Conservation (phyloP, 208 protist genomes). For the Acanthamoeba culbertsoni region DNA sequence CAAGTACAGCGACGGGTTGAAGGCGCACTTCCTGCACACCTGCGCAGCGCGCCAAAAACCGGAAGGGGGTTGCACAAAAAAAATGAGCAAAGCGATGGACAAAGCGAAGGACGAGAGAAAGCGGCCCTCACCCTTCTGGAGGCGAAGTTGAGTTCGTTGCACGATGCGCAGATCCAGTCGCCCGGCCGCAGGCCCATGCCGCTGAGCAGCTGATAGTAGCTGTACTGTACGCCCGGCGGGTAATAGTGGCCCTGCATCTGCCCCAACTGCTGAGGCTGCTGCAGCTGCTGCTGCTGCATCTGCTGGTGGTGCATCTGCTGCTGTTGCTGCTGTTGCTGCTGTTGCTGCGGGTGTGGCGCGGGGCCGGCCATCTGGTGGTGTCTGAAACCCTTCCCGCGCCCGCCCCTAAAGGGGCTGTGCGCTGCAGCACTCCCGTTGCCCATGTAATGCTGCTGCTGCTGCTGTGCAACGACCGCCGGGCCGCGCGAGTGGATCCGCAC, state of each 20-base stretch:
- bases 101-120: not conserved
- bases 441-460: not conserved
- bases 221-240: not conserved
- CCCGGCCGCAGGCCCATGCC: conserved; percentile 21
- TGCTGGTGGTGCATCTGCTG: conserved; percentile 3
- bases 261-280: not conserved
- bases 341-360: not conserved
- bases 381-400: not conserved
- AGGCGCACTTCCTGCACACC: not conserved
- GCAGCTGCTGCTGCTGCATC: not conserved
- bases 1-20: conserved; percentile 28
- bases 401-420: not conserved
- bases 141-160: conserved; percentile 45
- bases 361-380: no score
- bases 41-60: not conserved
- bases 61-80: no score
- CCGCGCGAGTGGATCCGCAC: not conserved
- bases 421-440: not conserved
- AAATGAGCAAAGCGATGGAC: not conserved
- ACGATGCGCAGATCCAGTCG: conserved; percentile 12
- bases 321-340: not conserved
- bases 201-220: conserved; percentile 18
- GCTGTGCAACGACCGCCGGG: no score
- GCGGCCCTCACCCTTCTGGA: not conserved
- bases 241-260: not conserved